These are phyloP conservation scores for Blastobotrys elegans DNA, from an alignment of 1,139 yeast species.

Conservation along the genomic window DNA sequence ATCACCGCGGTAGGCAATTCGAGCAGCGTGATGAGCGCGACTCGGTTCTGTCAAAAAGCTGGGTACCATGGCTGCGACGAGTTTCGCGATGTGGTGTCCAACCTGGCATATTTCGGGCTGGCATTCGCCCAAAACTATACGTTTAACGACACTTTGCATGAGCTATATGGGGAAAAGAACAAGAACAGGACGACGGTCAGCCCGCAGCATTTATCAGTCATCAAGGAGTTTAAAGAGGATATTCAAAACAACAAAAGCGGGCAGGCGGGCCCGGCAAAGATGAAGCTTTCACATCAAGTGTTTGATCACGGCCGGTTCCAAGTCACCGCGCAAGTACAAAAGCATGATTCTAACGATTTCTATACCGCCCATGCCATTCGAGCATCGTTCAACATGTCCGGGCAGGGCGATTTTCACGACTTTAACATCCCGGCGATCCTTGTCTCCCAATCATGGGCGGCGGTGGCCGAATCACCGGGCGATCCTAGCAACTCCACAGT, in stretches of 20 bases:
- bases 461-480: not conserved
- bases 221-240: not conserved
- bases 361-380: not conserved
- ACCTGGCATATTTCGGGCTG: conserved; percentile 7
- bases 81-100: conserved; percentile 1
- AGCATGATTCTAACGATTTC: not conserved
- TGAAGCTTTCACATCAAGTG: not conserved
- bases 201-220: conserved; percentile 1
- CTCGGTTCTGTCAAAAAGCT: conserved; percentile 1
- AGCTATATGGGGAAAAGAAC: not conserved
- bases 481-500: conserved; percentile 1
- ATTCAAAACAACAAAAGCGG: conserved; percentile 3
- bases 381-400: not conserved
- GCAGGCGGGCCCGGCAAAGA: conserved; percentile 1
- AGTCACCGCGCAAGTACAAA: not conserved
- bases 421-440: conserved; percentile 6
- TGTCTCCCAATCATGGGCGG: conserved; percentile 2
- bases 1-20: conserved; percentile 9
- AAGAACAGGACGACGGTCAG: not conserved
- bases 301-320: not conserved
- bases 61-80: conserved; percentile 6
- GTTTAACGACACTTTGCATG: not conserved
- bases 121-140: conserved; percentile 1
- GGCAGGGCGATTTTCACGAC: conserved; percentile 1
- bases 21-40: conserved; percentile 1